phyloP scores from a whole-genome alignment of 176 grass and related monocot genomes.

The Pontederia paniculata region DNA sequence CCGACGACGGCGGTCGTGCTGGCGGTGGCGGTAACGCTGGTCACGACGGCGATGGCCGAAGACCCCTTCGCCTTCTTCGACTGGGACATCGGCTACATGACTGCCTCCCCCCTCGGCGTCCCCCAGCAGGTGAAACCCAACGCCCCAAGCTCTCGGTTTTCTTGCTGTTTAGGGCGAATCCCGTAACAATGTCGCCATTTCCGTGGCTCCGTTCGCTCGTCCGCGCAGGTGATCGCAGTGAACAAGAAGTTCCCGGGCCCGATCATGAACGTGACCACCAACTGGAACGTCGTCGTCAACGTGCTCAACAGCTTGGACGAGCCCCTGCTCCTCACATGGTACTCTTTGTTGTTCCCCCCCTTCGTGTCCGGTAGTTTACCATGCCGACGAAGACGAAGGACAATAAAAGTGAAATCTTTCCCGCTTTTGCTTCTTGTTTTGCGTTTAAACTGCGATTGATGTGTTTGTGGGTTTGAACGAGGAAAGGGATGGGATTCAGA shows the following conservation, averaged over 20 bases:
- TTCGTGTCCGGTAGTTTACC: neutral
- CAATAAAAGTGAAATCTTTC: neutral
- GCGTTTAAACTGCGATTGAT: neutral
- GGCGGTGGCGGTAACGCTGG: neutral
- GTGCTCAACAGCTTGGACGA: conserved; percentile 83
- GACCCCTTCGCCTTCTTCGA: conserved; percentile 27
- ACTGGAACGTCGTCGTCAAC: conserved; percentile 66
- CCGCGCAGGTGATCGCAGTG: conserved; percentile 50
- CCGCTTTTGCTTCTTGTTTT: neutral
- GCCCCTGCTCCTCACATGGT: conserved; percentile 80
- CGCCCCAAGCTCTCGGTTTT: neutral
- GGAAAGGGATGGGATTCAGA: conserved; percentile 79
- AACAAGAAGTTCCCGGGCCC: conserved; percentile 73
- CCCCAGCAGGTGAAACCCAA: conserved; percentile 35
- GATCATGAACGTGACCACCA: conserved; percentile 66
- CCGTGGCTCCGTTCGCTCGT: neutral
- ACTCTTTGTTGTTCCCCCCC: neutral
- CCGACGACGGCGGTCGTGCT: neutral
- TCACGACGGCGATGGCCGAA: neutral
- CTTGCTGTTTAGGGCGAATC: neutral
- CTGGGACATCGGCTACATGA: conserved; percentile 69
- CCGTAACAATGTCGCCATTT: neutral
- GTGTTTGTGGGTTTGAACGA: conserved; percentile 8
- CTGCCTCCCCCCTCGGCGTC: conserved; percentile 58
- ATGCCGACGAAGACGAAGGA: neutral